Conservation (phyloP, 345 rosid species). For the Kandelia obovata region DNA sequence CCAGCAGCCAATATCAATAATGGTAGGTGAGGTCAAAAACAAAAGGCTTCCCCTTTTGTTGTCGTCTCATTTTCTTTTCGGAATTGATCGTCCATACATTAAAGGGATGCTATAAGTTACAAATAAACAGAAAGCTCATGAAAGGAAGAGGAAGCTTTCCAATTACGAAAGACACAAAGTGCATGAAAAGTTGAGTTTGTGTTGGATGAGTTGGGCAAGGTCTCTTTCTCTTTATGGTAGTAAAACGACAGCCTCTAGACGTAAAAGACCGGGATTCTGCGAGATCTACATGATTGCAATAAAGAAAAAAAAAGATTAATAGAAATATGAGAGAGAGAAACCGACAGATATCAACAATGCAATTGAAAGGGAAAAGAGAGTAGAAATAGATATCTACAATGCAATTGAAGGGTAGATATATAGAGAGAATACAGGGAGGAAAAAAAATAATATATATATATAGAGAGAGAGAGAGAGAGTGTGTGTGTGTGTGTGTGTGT, state of each 20-base stretch:
- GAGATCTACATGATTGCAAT: conserved; percentile 15
- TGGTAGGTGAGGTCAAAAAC: conserved; percentile 21
- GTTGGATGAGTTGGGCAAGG: neutral
- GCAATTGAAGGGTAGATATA: too few relatives aligned
- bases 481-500: neutral
- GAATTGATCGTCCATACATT: neutral
- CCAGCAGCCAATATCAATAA: neutral
- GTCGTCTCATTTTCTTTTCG: neutral
- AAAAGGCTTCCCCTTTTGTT: neutral
- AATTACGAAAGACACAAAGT: conserved; percentile 22
- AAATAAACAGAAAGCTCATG: neutral
- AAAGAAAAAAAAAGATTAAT: neutral
- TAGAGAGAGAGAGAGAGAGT: too few relatives aligned
- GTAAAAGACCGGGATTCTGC: conserved; percentile 32
- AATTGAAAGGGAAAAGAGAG: too few relatives aligned
- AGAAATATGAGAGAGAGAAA: neutral
- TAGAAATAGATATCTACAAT: too few relatives aligned
- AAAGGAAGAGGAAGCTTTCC: neutral
- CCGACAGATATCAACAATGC: neutral
- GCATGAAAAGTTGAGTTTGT: conserved; percentile 16
- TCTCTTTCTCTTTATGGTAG: conserved; percentile 3
- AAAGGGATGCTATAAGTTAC: neutral
- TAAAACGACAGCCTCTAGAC: conserved; percentile 9
- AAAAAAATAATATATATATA: neutral
- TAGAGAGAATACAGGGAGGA: too few relatives aligned